Base-by-base conservation (phyloP, 2,329 filamentous ascomycete genomes). In the Stemphylium beticola region DNA sequence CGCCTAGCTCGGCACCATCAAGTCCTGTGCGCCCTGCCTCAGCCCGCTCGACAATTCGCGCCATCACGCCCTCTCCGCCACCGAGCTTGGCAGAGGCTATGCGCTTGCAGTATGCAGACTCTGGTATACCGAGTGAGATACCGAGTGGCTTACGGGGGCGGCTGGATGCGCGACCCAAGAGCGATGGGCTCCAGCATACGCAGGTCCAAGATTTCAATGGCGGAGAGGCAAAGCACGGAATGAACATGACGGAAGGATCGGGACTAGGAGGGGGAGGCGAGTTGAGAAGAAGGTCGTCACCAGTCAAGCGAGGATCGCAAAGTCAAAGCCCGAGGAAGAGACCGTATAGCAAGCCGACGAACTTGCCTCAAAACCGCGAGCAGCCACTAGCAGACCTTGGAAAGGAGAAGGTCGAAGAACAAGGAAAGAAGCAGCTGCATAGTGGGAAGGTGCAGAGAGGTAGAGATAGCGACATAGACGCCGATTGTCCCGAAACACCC, bases 1-100 rank as follows among this genome's bases (percentile, higher is more conserved):
- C 44, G 62, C 60, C 10, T 55, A 58, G 42, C 47, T 68, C 49
- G 33, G 49, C 43, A 3, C 42, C 32, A 26, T 32, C 20, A 14
- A 40, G 12, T 11, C 45, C 43, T 54, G 49, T n/a, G 58, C 65
- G 12, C 58, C 67, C 68, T 11, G 45, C 56, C 24, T 68, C 61
- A 17, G 54, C 61, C 20, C 56, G 56, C 49, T 70, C 64, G 0
- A 72, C 68, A 2, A 70, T 73, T 39, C 67, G 69, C 20, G 60
- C 61, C 26, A 66, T 73, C 24, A 60, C 65, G 8, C 68, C 69
- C 8, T 72, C 68, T 11, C 69, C 68, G 11, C 54, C 61, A 8
- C 55, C 60, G 2, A 65, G 58, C 14, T 22, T 47, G 43, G 45
- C 22, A 31, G 58, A 58, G 8, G 60, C 51, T 9, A 39, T 57